Base-by-base conservation (phyloP, 2,329 filamentous ascomycete species). In the Fusarium abutilonis region DNA sequence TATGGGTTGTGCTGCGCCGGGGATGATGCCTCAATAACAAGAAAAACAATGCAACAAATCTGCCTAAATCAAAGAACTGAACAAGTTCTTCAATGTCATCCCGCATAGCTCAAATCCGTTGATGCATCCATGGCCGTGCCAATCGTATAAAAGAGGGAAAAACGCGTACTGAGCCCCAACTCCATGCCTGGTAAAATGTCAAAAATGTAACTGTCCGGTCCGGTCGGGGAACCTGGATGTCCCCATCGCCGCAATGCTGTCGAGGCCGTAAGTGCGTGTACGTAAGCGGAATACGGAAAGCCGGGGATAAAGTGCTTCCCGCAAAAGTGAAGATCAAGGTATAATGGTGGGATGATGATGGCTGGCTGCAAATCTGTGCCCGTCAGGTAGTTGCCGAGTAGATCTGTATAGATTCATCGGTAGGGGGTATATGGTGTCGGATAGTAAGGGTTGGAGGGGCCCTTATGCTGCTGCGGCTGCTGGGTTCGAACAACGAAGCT, bases 101-200 rank as follows among this genome's bases (percentile, higher is more conserved):
- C 49, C 56, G 59, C 49, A 40, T 46, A 52, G 52, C 55, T 49
- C 34, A 62, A 61, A 41, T 51, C 63, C 60, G 39, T 59, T 54
- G 54, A 66, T 69, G 60, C 65, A 61, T 47, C 56, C 67, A 53
- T 49, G 46, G 49, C 41, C 59, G 63, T 67, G 46, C 52, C 42
- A 53, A 56, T 45, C 57, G 41, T 69, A 67, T 51, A 56, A 21
- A 26, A 45, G 29, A 53, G 21, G 43, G 40, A 50, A 56, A 53
- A 64, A 57, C 52, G 45, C 53, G 51, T 43, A 45, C 28, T 52
- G 17, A 40, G 26, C 63, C 62, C 63, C 54, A 66, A 66, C 63
- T 66, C 63, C 63, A 41, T 66, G 63, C 63, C 58, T 66, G 45
- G 49, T 49, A 63, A 58, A 62, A 55, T 57, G 32, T 46, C 48